Evolutionary conservation across 176 grass and related monocot species (phyloP).

Genomic region (Oryza officinalis): DNA sequence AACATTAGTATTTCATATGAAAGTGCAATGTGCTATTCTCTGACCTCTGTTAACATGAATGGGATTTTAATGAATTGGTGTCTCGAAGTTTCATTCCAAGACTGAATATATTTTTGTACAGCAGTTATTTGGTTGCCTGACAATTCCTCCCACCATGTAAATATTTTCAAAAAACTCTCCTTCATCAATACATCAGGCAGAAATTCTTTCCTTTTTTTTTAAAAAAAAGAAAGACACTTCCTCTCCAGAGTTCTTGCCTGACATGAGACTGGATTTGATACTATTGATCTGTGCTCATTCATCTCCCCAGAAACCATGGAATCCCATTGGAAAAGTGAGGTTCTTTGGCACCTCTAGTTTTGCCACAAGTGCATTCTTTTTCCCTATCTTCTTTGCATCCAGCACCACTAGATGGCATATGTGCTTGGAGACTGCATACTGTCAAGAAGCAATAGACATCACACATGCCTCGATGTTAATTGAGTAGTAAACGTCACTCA

Average conservation of each 20-base stretch:
- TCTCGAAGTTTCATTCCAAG: neutral
- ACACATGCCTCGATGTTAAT: neutral
- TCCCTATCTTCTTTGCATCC: conserved; percentile 78
- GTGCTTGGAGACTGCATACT: conserved; percentile 77
- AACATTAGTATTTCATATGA: conserved; percentile 1
- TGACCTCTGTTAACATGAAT: neutral
- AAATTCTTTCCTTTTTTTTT: no score
- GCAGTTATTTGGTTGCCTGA: neutral
- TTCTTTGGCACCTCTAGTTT: conserved; percentile 84
- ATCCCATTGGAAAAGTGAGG: conserved; percentile 86
- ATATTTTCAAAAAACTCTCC: no score
- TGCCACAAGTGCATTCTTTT: conserved; percentile 51
- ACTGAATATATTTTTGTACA: neutral
- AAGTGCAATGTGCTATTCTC: conserved; percentile 7
- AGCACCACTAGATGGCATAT: conserved; percentile 77
- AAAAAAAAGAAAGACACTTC: no score
- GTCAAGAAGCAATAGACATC: conserved; percentile 20
- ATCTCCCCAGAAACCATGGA: conserved; percentile 88
- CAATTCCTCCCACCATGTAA: neutral
- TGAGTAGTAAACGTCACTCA: neutral
- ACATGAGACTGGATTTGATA: neutral
- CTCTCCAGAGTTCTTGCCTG: neutral
- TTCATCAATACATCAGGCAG: no score
- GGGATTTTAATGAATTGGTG: neutral
- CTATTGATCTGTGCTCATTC: conserved; percentile 13